These are phyloP conservation scores for Geranium brycei DNA, from an alignment of 345 rosid species.

Conservation along the genomic window DNA sequence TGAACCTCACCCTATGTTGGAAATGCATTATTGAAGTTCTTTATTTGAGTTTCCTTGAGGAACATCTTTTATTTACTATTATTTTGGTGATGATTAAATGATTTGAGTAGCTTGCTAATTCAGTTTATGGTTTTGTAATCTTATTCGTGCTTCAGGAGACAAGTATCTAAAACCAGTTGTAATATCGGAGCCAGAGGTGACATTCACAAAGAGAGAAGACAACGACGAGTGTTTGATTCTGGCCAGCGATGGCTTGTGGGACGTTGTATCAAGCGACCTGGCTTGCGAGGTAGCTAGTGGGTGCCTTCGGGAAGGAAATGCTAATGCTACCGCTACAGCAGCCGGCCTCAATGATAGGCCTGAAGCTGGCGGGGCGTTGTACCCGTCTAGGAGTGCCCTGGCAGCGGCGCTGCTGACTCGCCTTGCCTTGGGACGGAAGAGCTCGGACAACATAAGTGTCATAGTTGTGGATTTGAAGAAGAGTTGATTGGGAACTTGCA, in stretches of 20 bases:
- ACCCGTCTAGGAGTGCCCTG: slow-evolving; percentile 38
- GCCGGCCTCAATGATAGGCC: slow-evolving; percentile 10
- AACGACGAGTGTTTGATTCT: slow-evolving; percentile 59
- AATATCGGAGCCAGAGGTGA: slow-evolving; percentile 51
- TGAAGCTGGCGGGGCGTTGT: slow-evolving; percentile 14
- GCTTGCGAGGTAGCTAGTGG: slow-evolving; percentile 48
- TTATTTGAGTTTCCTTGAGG: no score
- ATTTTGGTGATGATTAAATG: no score
- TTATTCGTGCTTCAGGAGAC: slow-evolving; percentile 36
- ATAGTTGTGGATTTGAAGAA: slow-evolving; percentile 54
- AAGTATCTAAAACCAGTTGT: slow-evolving; percentile 54
- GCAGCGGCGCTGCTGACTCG: slow-evolving; percentile 65
- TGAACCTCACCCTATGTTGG: no score
- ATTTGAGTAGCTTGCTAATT: no score
- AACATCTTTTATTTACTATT: no score
- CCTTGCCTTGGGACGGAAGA: slow-evolving; percentile 58
- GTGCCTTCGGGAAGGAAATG: slow-evolving; percentile 33
- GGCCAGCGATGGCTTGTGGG: slow-evolving; percentile 81
- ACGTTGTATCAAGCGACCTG: slow-evolving; percentile 49
- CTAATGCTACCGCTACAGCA: background rate
- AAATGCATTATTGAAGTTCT: no score
- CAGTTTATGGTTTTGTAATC: no score
- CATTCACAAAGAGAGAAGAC: slow-evolving; percentile 31
- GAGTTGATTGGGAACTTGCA: slow-evolving; percentile 6
- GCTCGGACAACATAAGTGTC: slow-evolving; percentile 66